Conservation (phyloP, 106 monocot species). For the Acorus gramineus region DNA sequence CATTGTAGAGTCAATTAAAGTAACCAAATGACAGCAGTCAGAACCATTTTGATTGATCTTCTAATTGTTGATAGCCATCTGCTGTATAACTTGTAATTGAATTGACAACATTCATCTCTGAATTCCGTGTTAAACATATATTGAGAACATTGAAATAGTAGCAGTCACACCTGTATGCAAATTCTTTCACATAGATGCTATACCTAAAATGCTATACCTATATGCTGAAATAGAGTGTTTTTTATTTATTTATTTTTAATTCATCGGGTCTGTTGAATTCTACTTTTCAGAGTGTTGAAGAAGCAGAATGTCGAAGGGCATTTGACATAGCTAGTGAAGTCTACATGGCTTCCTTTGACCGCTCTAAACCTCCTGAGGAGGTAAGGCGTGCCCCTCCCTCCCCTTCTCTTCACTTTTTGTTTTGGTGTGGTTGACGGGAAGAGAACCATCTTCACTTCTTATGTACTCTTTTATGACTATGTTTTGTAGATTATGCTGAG, state of each 20-base stretch:
- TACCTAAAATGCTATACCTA: neutral
- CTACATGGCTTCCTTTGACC: constrained; percentile 73
- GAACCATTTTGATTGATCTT: too few species aligned
- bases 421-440: too few species aligned
- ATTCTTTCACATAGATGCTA: too few species aligned
- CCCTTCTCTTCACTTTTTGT: too few species aligned
- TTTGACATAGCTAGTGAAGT: constrained; percentile 61
- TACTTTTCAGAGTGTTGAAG: constrained; percentile 88
- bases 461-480: neutral
- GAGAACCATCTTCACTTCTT: neutral
- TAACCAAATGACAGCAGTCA: too few species aligned
- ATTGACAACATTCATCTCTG: too few species aligned
- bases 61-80: too few species aligned
- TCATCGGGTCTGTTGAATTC: neutral
- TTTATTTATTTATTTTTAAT: neutral
- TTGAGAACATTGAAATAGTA: too few species aligned
- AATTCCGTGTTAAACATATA: too few species aligned
- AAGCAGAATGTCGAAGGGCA: constrained; percentile 84
- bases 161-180: too few species aligned
- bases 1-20: too few species aligned
- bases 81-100: too few species aligned
- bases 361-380: constrained; percentile 70
- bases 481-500: constrained; percentile 45
- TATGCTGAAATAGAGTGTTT: neutral
- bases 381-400: constrained; percentile 16